phyloP scores from a whole-genome alignment of 2,329 filamentous ascomycete genomes.

The Fusarium sp. region DNA sequence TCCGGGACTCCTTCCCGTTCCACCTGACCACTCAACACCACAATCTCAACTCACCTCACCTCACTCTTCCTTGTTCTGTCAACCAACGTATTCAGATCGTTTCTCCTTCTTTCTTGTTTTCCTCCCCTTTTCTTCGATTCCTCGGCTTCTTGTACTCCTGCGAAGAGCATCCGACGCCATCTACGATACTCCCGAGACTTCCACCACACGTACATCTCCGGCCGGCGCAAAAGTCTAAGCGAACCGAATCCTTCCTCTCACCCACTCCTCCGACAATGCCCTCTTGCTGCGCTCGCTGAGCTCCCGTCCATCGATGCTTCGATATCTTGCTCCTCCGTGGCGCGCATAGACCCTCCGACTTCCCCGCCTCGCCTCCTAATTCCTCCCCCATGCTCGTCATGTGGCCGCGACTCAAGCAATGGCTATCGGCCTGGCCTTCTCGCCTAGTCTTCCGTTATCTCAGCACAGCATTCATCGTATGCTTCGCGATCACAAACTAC shows the following conservation, averaged over 20 bases:
- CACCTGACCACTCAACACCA: conserved; percentile 38
- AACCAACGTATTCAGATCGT: conserved; percentile 2
- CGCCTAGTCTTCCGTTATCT: conserved; percentile 47
- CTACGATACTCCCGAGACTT: conserved; percentile 26
- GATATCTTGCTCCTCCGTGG: conserved; percentile 33
- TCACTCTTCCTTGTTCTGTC: neutral
- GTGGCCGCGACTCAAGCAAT: conserved; percentile 44
- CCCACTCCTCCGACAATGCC: conserved; percentile 36
- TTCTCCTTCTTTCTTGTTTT: neutral
- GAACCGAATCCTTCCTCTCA: conserved; percentile 3
- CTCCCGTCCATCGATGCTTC: conserved; percentile 39
- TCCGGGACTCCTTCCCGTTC: conserved; percentile 32
- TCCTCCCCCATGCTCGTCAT: conserved; percentile 33
- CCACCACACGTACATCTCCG: conserved; percentile 13
- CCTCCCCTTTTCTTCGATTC: neutral
- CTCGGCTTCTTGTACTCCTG: conserved; percentile 1
- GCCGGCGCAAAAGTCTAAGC: conserved; percentile 17
- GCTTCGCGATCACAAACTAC: conserved; percentile 47
- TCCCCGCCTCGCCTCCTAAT: conserved; percentile 17
- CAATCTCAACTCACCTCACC: conserved; percentile 20
- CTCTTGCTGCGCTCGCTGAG: conserved; percentile 34
- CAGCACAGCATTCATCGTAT: conserved; percentile 38
- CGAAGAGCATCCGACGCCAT: conserved; percentile 15
- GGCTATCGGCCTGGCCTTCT: conserved; percentile 44
- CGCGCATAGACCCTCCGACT: conserved; percentile 39